Evolutionary conservation across 257 asterid species (phyloP), one percentile per base, ranked within the genome.

Genomic region (Plantago elongata): DNA sequence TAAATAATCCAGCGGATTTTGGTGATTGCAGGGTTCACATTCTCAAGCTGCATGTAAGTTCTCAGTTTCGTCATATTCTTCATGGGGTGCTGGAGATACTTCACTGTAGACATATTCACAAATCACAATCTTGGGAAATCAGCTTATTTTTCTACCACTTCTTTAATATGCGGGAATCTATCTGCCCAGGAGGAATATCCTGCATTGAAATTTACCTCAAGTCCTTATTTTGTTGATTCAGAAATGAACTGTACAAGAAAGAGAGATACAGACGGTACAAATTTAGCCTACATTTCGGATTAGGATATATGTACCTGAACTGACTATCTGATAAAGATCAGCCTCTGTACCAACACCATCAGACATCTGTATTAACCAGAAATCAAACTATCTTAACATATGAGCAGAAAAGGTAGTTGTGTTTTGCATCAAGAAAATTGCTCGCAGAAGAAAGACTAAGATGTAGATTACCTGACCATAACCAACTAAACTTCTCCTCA

Each of bases 171-270:
- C 15, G 95, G 94, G 68, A 78, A 87, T 62, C 84, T 85, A 55
- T 77, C 79, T 44, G 77, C 83, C 94, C 94, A 84, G 63, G 79
- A 77, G 47, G 81, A 81, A 77, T 84, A 87, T 44, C 86, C 95
- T 86, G 83, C 74, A 65, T 44, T 67, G 51, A 61, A 29, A 13
- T 34, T 65, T 47, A 15, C 11, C 29, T 45, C 27, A 2, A 22
- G 27, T 22, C 37, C 8, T 30, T 22, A 16, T 38, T 30, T 47
- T 59, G 54, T 54, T 55, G 16, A 17, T 17, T 30, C 34, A 43
- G 16, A 40, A 57, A 27, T 9, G 60, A 51, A 38, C 40, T 18
- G 27, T 22, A 22, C 27, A 17, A 0, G 13, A 16, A 14, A 5
- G 9, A 51, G 11, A 14, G 27, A 9, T 9, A 16, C 55, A n/a